Evolutionary conservation across 192 early-diverging fungal species (phyloP).

Genomic region (Coemansia sp.): DNA sequence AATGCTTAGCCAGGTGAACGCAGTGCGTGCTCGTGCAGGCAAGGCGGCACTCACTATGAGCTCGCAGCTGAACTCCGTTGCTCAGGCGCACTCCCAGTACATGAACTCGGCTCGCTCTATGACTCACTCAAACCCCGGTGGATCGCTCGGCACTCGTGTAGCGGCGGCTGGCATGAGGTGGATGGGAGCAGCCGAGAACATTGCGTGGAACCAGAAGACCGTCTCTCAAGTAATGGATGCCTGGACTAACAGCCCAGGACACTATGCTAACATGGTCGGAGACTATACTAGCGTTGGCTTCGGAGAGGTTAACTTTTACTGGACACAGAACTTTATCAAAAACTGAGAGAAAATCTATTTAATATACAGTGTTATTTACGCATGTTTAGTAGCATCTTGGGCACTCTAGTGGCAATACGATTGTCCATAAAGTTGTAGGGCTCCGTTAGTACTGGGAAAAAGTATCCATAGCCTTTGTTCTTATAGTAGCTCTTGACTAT

Average conservation of each 20-base stretch:
- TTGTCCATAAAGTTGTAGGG: conserved; percentile 44
- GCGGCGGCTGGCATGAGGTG: conserved; percentile 7
- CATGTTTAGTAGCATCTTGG: conserved; percentile 23
- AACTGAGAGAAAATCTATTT: conserved; percentile 5
- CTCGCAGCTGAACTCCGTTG: conserved; percentile 18
- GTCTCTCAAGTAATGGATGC: conserved; percentile 35
- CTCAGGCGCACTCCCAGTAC: conserved; percentile 44
- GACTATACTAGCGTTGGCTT: conserved; percentile 45
- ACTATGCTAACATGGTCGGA: conserved; percentile 51
- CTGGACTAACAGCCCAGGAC: conserved; percentile 50
- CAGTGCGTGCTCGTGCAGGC: conserved; percentile 29
- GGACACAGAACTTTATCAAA: conserved; percentile 36
- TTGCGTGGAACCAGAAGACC: conserved; percentile 43
- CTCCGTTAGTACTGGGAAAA: conserved; percentile 44
- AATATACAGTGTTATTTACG: conserved; percentile 8
- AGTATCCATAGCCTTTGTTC: conserved; percentile 38
- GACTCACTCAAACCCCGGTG: conserved; percentile 29
- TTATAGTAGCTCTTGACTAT: conserved; percentile 42
- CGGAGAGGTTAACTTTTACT: conserved; percentile 38
- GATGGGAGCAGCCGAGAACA: conserved; percentile 47
- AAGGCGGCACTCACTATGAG: conserved; percentile 18
- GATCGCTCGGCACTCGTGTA: conserved; percentile 30
- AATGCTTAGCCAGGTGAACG: conserved; percentile 44
- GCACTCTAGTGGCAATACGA: conserved; percentile 39
- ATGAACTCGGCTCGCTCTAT: conserved; percentile 14